phyloP scores from a whole-genome alignment of 1,139 yeast species.

The Sugiyamaella novakii region DNA sequence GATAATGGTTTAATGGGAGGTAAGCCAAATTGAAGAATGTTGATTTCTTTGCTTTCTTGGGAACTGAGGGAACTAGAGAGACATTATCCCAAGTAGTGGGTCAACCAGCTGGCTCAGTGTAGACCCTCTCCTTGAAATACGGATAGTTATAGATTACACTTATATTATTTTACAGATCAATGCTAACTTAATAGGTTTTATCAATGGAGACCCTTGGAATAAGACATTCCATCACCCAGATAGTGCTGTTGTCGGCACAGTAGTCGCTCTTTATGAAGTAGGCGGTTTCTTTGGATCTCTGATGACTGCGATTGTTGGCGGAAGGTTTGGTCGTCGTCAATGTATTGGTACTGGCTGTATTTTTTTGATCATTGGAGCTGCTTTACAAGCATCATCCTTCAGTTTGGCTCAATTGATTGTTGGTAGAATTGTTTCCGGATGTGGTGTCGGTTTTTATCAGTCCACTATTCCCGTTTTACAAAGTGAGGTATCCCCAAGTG shows the following conservation, averaged over 20 bases:
- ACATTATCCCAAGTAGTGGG: no score
- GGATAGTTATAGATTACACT: no score
- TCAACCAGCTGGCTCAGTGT: no score
- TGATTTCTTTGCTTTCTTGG: neutral
- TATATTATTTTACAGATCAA: constrained; percentile 25
- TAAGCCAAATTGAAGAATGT: constrained; percentile 4
- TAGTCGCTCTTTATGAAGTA: constrained; percentile 63
- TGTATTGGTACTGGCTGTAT: constrained; percentile 51
- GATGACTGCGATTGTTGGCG: constrained; percentile 52
- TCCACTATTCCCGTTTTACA: constrained; percentile 67
- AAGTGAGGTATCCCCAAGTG: constrained; percentile 71
- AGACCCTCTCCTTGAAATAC: no score
- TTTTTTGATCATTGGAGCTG: constrained; percentile 78
- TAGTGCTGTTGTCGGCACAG: constrained; percentile 35
- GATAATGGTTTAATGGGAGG: constrained; percentile 28
- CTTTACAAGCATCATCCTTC: constrained; percentile 73
- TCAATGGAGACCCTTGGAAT: constrained; percentile 23
- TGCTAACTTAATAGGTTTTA: constrained; percentile 29
- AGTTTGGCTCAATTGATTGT: constrained; percentile 37
- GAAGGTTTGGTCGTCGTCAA: constrained; percentile 73
- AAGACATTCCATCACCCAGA: constrained; percentile 24
- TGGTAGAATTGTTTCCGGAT: constrained; percentile 60
- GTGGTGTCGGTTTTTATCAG: constrained; percentile 64
- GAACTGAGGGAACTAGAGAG: no score
- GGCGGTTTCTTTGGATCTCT: constrained; percentile 66